Percentiles rank a stretch among this genome's conserved stretches.
Conservation (phyloP, 352 stramenopile genomes). For the Phytophthora litchii region DNA sequence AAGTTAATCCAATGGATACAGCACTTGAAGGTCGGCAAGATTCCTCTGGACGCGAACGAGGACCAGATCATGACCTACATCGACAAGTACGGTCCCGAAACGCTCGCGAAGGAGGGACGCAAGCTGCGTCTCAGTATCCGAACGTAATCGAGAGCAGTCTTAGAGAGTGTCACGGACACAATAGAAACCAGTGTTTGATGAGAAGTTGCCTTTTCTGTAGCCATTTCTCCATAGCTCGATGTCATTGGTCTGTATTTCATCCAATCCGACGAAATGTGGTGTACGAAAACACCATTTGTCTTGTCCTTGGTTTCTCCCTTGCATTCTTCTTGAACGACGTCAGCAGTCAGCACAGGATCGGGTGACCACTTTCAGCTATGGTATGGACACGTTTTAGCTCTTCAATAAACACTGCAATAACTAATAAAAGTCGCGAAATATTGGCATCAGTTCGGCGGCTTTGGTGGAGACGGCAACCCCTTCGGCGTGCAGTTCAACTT, state of each 20-base stretch:
- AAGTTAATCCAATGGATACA: conserved; percentile 12
- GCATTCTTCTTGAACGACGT: conserved; percentile 17
- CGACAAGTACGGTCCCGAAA: conserved; percentile 49
- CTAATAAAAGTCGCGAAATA: neutral
- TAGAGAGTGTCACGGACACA: neutral
- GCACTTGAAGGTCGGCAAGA: conserved; percentile 65
- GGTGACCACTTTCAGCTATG: conserved; percentile 5
- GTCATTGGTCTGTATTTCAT: conserved; percentile 11
- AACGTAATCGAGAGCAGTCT: conserved; percentile 25
- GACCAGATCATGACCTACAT: conserved; percentile 70
- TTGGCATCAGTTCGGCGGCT: conserved; percentile 63
- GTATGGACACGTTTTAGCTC: neutral
- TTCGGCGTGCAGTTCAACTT: conserved; percentile 87
- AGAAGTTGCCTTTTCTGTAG: conserved; percentile 11
- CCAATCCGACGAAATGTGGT: conserved; percentile 14
- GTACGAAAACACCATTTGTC: neutral
- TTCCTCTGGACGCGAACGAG: conserved; percentile 59
- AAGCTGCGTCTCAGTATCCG: conserved; percentile 65
- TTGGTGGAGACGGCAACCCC: conserved; percentile 76
- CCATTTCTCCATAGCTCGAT: conserved; percentile 6
- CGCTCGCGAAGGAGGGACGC: conserved; percentile 64
- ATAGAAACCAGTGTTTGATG: conserved; percentile 11
- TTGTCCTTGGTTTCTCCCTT: conserved; percentile 1
- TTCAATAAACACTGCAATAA: neutral
- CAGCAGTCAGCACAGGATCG: conserved; percentile 18